Evolutionary conservation across 1,284 basidiomycete species (phyloP), one percentile per base, ranked within the genome.

Genomic region (Xanthoconium separans): DNA sequence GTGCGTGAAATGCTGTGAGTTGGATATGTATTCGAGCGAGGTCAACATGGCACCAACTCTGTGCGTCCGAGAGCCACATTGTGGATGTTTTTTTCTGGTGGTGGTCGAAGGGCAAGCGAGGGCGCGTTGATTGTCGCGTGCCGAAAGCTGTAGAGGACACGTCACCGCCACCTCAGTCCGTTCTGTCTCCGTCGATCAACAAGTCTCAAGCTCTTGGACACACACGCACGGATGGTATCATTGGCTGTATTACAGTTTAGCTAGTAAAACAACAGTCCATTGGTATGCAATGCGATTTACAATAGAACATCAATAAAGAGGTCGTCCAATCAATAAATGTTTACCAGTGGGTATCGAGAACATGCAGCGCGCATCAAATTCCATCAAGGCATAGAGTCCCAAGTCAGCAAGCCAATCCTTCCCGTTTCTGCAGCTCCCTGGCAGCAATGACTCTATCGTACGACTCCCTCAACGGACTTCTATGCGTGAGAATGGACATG

Each of bases 41-140:
- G 24, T 36, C 4, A 36, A 24, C 20, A 34, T 16, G 41, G 27
- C 24, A 44, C 80, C 53, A 36, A 87, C 85, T 88, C 71, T 87
- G 85, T 56, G 75, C 76, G 64, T 87, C 85, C 55, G 85, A 83
- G 47, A 88, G 72, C 85, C 85, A 87, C 86, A 87, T 87, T 18
- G 54, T 72, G 53, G 13, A 34, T 34, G 20, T n/a, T n/a, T 16
- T 53, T 58, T 55, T 58, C 13, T 48, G 49, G 16, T 13, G 41
- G 31, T 55, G 52, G 58, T 56, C n/a, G 2, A 30, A 52, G 56
- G 57, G 53, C 18, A 22, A 47, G 16, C 4, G 27, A 27, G 27
- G 27, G 27, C 27, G 27, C 27, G 27, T 27, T 27, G 27, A 27
- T 27, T 2, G 34, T 36, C 55, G 60, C 50, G 52, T 52, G 48